Evolutionary conservation across 441 rosid genomes (phyloP), one percentile per base, ranked within the genome.

Genomic region (Pelargonium cotyledonis): DNA sequence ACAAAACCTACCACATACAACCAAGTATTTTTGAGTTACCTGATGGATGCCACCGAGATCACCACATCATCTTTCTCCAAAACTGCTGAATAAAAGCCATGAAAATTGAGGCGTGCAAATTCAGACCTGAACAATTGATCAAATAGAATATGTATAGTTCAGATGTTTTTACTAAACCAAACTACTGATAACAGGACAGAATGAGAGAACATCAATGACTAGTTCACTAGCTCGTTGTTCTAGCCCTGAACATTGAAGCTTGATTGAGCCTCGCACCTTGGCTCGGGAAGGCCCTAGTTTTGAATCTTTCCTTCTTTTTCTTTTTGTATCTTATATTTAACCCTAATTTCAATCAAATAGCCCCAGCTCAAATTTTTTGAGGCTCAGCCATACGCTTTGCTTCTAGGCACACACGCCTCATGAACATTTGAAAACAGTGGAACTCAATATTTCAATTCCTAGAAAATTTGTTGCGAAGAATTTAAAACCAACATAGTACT

Each of bases 31-130:
- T 58, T 19, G 11, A 58, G 8, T 23, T 83, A 94, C 98, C 99
- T 91, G 88, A 94, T 78, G 64, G 94, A 89, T 76, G 99, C 99
- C 71, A 80, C 99, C 68, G 97, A 84, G 73, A 95, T 83, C 80
- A 95, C 73, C 74, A 83, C 82, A 66, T 95, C 99, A 71, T 89
- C 89, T 75, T 88, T 89, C 84, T 95, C 97, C 92, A 95, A 81
- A 68, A 88, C 91, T 76, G 83, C 72, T 18, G 97, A 83, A 80
- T 86, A 85, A 81, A 95, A 95, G 72, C 94, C 94, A 55, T 74
- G 85, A 76, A 86, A 95, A 83, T 95, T 82, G 63, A 95, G 80
- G 26, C 97, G 91, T 5, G 90, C 83, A 84, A 87, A 91, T 57
- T 88, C 86, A 43, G 99, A 95, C 84, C 99, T 94, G 83, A 57